Evolutionary conservation across 2,329 filamentous ascomycete species (phyloP), one percentile per base, ranked within the genome.

Genomic region (Daldinia sp.): DNA sequence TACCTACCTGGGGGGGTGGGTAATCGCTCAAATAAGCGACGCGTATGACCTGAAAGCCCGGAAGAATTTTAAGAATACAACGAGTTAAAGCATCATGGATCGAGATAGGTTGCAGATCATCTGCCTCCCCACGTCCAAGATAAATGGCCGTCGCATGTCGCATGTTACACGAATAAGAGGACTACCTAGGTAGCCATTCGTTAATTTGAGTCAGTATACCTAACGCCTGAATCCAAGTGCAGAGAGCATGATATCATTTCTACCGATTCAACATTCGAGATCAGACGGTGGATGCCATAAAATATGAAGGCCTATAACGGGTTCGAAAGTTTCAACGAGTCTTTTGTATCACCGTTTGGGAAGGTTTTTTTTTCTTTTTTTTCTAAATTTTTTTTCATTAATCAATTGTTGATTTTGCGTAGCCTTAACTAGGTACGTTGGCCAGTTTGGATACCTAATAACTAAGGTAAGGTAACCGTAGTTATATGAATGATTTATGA

Each of bases 51-150:
- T n/a, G n/a, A n/a, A n/a, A n/a, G n/a, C n/a, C n/a, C n/a, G n/a
- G n/a, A n/a, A n/a, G n/a, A n/a, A n/a, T n/a, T n/a, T n/a, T 13
- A 23, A 58, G 13, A 30, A 23, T 23, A 43, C 45, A 9, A 30
- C n/a, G n/a, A n/a, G n/a, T n/a, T n/a, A 21, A 58, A 43, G 35
- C 23, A n/a, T 27, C 15, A 45, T 53, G 15, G 27, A 53, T 52
- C 19, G 11, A 21, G 35, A 19, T 25, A 53, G 17, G 32, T 61
- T 13, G 37, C 30, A 63, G 34, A 60, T 55, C 60, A 55, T 55
- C 47, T 57, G 47, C 49, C 27, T 59, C 63, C 21, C 54, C 54
- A 43, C 62, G 56, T 63, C 6, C 6, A 29, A 30, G 34, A 34
- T 27, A 47, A 32, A 39, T 39, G n/a, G n/a, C n/a, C n/a, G n/a